phyloP scores from a whole-genome alignment of 495 filamentous ascomycete genomes.

The Penicillium canariense region DNA sequence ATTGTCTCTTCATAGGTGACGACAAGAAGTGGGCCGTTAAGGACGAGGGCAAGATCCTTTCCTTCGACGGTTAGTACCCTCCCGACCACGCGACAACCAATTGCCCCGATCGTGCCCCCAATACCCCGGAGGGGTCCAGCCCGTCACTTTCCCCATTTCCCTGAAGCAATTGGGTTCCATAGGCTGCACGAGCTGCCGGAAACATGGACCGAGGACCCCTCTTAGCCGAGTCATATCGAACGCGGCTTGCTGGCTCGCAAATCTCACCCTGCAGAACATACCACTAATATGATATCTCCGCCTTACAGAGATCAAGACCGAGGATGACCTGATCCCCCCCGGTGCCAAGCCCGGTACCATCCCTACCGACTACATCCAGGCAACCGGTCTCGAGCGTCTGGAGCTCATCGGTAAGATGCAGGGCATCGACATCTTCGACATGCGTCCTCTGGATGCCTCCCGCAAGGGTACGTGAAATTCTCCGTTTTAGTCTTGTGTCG shows the following conservation, averaged over 20 bases:
- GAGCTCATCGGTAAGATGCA: conserved; percentile 99
- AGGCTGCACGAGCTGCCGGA: conserved; percentile 7
- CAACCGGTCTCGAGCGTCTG: conserved; percentile 95
- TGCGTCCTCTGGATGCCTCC: conserved; percentile 90
- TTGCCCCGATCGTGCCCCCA: conserved; percentile 4
- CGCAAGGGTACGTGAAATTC: conserved; percentile 63
- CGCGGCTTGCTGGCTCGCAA: background rate
- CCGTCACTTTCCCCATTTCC: background rate
- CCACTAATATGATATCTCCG: conserved; percentile 7
- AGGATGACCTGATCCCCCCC: conserved; percentile 77
- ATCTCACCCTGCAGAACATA: background rate
- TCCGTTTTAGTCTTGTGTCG: background rate
- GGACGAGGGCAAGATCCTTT: conserved; percentile 44
- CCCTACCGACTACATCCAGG: conserved; percentile 88
- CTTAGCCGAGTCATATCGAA: conserved; percentile 4
- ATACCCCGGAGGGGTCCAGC: background rate
- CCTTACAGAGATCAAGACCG: conserved; percentile 73
- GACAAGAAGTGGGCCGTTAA: conserved; percentile 36
- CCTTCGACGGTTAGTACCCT: conserved; percentile 44
- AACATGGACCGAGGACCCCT: conserved; percentile 15
- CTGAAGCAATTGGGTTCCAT: conserved; percentile 5
- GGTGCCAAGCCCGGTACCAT: conserved; percentile 80
- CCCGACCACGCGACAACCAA: conserved; percentile 14
- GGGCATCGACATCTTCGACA: conserved; percentile 96
- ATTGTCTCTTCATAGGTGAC: conserved; percentile 28